These are phyloP conservation scores for Aureobasidium leucospermi DNA, from an alignment of 2,329 filamentous ascomycete species.

Conservation along the genomic window DNA sequence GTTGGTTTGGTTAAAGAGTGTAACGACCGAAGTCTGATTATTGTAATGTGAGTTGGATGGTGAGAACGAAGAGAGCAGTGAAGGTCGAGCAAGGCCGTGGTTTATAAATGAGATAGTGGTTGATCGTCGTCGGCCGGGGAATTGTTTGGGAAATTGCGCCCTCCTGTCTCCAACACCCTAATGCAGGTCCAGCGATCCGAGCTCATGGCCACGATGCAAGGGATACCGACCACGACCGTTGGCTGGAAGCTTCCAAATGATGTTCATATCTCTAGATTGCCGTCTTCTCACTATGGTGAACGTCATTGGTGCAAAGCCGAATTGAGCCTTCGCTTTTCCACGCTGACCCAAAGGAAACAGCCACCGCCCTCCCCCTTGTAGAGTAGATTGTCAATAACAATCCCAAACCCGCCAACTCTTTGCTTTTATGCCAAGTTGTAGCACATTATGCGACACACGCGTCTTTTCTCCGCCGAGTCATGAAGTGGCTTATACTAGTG, in stretches of 20 bases:
- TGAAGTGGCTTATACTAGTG: constrained; percentile 8
- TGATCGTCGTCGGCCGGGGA: not conserved
- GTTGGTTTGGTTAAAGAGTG: constrained; percentile 22
- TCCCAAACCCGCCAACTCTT: not conserved
- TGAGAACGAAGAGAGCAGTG: not conserved
- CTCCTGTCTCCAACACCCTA: constrained; percentile 4
- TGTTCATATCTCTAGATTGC: constrained; percentile 6
- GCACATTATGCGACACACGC: constrained; percentile 1
- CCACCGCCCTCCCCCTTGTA: not conserved
- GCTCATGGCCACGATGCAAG: constrained; percentile 8
- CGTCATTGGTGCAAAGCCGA: not conserved
- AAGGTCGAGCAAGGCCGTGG: not conserved
- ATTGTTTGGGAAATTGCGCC: constrained; percentile 8
- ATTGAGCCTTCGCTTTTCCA: not conserved
- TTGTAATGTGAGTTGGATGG: constrained; percentile 5
- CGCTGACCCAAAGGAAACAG: not conserved
- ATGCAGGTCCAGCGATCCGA: constrained; percentile 4
- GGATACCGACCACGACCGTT: not conserved
- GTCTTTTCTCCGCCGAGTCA: not conserved
- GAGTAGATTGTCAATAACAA: constrained; percentile 1
- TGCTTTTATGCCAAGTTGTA: not conserved
- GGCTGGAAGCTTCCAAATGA: constrained; percentile 10
- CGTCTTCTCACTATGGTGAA: not conserved
- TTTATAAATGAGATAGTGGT: not conserved
- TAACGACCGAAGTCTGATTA: constrained; percentile 25